These are phyloP conservation scores for Ilyonectria robusta DNA, from an alignment of 2,329 filamentous ascomycete genomes.

Conservation along the genomic window DNA sequence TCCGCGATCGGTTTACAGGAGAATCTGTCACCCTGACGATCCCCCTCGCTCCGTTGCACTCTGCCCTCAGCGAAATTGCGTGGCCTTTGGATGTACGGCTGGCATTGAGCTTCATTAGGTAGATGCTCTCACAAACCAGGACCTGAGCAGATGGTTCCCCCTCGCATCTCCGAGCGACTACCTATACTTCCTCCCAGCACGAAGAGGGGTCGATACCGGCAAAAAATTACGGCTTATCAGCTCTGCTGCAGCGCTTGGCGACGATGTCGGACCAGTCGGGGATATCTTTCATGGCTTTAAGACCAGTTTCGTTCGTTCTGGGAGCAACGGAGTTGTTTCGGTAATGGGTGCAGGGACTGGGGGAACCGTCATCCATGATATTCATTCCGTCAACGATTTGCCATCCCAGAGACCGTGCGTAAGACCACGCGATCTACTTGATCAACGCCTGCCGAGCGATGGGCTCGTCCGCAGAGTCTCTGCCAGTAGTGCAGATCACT, in stretches of 20 bases:
- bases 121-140: conserved; percentile 61
- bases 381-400: conserved; percentile 30
- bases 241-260: conserved; percentile 62
- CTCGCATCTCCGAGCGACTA: conserved; percentile 68
- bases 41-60: conserved; percentile 76
- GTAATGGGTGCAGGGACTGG: conserved; percentile 33
- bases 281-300: conserved; percentile 43
- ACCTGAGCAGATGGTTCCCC: conserved; percentile 69
- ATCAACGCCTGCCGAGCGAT: conserved; percentile 34
- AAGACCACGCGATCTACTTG: conserved; percentile 31
- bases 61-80: conserved; percentile 74
- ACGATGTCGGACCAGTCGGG: conserved; percentile 37
- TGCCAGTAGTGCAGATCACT: conserved; percentile 69
- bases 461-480: conserved; percentile 49
- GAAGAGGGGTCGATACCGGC: conserved; percentile 62
- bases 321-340: conserved; percentile 40
- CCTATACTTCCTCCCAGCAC: conserved; percentile 72
- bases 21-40: conserved; percentile 73
- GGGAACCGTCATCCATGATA: conserved; percentile 27
- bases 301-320: conserved; percentile 38
- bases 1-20: conserved; percentile 53
- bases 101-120: conserved; percentile 76
- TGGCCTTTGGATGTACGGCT: conserved; percentile 75
- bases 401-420: conserved; percentile 30
- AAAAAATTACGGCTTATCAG: conserved; percentile 75